A percentile compares a stretch with the other conserved stretches of the same genome.
These are phyloP conservation scores for Powellomyces hirtus DNA, from an alignment of 192 early-diverging fungal genomes.

Conservation along the genomic window DNA sequence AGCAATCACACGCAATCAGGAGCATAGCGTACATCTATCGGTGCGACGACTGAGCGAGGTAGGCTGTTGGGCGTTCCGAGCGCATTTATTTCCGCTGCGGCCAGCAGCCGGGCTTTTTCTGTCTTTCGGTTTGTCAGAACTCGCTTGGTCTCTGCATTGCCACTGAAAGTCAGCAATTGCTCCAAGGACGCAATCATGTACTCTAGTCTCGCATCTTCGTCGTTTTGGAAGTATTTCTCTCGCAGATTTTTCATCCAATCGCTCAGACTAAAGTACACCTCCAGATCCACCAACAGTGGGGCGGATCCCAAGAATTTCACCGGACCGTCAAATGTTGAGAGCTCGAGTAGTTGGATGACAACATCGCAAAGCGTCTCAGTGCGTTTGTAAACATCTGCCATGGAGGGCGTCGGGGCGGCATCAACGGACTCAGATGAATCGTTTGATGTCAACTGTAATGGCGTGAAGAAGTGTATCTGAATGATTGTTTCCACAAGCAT, in stretches of 20 bases:
- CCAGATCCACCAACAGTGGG: slow-evolving; percentile 81
- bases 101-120: neutral
- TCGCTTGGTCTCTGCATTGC: slow-evolving; percentile 50
- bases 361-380: slow-evolving; percentile 47
- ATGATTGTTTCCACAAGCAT: slow-evolving; percentile 54
- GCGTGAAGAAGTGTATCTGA: slow-evolving; percentile 46
- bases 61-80: neutral
- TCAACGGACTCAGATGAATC: slow-evolving; percentile 1
- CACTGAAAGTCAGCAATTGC: slow-evolving; percentile 57
- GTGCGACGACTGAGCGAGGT: neutral
- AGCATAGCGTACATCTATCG: neutral
- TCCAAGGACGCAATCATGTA: slow-evolving; percentile 69
- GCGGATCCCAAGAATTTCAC: slow-evolving; percentile 64
- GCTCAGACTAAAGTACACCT: slow-evolving; percentile 67
- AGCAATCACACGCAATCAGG: too few species aligned
- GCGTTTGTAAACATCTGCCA: slow-evolving; percentile 1
- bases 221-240: slow-evolving; percentile 24
- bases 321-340: slow-evolving; percentile 55
- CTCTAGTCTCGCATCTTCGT: slow-evolving; percentile 58
- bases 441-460: neutral
- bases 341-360: slow-evolving; percentile 61
- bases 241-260: slow-evolving; percentile 54
- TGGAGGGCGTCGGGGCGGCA: neutral
- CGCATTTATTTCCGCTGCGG: neutral
- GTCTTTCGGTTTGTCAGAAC: slow-evolving; percentile 35